Evolutionary conservation across 1,284 basidiomycete species (phyloP).

Genomic region (Anthracocystis setariae): DNA sequence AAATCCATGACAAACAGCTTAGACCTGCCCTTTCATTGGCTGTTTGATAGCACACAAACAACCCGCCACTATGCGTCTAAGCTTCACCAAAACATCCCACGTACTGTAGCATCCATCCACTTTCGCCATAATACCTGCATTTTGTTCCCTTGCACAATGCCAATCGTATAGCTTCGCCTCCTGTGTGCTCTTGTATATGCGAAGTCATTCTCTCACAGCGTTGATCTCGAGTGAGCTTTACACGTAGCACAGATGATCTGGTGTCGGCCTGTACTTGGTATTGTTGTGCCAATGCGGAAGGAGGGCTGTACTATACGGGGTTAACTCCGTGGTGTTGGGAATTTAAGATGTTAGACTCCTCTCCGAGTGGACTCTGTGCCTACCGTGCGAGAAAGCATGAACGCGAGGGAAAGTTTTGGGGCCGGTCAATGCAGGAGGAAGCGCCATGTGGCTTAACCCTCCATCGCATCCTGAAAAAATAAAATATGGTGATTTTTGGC

Average conservation of each 20-base stretch:
- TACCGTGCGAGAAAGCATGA: constrained; percentile 1
- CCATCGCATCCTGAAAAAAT: too few species aligned
- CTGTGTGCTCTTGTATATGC: neutral
- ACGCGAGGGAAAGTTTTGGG: neutral
- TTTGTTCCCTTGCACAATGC: constrained; percentile 20
- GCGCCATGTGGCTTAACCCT: neutral
- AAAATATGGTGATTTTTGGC: too few species aligned
- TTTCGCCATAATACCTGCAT: constrained; percentile 35
- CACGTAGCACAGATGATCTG: too few species aligned
- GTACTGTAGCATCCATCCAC: constrained; percentile 8
- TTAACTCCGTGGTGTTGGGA: too few species aligned
- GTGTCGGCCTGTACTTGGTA: too few species aligned
- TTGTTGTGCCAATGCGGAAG: too few species aligned
- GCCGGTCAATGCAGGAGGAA: neutral
- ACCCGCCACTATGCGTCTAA: neutral
- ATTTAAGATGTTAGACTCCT: too few species aligned
- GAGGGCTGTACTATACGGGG: too few species aligned
- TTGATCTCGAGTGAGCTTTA: too few species aligned
- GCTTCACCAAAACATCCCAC: neutral
- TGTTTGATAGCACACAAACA: neutral
- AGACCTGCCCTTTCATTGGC: neutral
- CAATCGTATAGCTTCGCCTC: constrained; percentile 8
- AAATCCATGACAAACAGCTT: too few species aligned
- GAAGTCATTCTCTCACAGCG: neutral
- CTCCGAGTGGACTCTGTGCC: too few species aligned